phyloP scores from a whole-genome alignment of 768 basidiomycete genomes.

The Russula olivacea region DNA sequence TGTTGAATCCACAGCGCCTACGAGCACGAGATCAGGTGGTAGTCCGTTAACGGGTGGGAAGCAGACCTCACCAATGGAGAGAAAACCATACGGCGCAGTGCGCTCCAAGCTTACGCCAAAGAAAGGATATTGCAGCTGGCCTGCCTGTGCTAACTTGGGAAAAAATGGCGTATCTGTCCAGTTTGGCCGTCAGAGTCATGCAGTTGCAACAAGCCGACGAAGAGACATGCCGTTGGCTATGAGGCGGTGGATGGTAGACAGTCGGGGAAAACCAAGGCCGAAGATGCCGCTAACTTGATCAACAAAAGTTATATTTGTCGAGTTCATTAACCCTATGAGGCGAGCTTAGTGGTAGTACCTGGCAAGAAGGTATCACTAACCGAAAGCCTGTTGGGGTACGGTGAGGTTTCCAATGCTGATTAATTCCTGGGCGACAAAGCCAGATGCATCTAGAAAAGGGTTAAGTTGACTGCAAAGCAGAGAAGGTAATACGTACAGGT shows the following conservation, averaged over 20 bases:
- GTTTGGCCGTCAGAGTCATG: background rate
- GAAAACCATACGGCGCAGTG: conserved; percentile 49
- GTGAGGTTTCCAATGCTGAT: conserved; percentile 57
- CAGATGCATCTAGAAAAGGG: conserved; percentile 47
- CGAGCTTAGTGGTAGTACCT: background rate
- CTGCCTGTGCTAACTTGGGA: conserved; percentile 52
- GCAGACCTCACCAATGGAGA: conserved; percentile 51
- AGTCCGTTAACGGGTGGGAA: background rate
- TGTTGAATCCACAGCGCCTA: conserved; percentile 72
- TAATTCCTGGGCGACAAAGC: conserved; percentile 65
- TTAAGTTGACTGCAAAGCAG: background rate
- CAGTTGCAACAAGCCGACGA: background rate
- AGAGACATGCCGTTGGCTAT: conserved; percentile 44
- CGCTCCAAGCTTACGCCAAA: conserved; percentile 65
- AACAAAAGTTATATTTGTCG: conserved; percentile 55
- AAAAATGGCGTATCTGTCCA: conserved; percentile 62
- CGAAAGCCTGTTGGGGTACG: conserved; percentile 57
- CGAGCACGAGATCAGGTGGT: conserved; percentile 1
- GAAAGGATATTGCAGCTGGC: conserved; percentile 64
- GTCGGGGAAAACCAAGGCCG: conserved; percentile 69
- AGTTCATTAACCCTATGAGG: conserved; percentile 50
- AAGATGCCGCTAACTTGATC: conserved; percentile 66
- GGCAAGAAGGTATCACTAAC: conserved; percentile 35
- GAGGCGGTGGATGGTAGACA: conserved; percentile 51
- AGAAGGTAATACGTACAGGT: conserved; percentile 46